Percentiles rank a stretch among this genome's conserved stretches.
Conservation (phyloP, 768 basidiomycete species). For the Kwoniella newhampshirensis region DNA sequence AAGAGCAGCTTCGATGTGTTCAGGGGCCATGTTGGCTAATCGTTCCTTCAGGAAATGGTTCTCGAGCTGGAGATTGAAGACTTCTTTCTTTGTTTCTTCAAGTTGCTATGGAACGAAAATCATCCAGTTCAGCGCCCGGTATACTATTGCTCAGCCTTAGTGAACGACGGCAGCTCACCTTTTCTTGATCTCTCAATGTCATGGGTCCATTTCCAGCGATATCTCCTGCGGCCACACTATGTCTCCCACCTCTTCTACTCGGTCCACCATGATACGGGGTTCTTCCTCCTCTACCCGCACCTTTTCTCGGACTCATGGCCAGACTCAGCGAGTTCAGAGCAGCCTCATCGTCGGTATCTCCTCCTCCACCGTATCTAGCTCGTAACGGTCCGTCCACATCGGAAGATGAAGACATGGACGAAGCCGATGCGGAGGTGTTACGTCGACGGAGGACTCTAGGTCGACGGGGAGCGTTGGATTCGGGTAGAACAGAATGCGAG, state of each 20-base stretch:
- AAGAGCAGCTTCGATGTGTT: conserved; percentile 85
- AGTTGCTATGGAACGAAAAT: conserved; percentile 66
- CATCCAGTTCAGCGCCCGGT: not conserved
- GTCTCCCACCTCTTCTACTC: conserved; percentile 41
- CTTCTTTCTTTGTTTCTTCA: conserved; percentile 92
- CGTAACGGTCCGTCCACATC: conserved; percentile 23
- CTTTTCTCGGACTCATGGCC: conserved; percentile 25
- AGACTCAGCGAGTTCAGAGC: conserved; percentile 23
- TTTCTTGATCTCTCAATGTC: conserved; percentile 93
- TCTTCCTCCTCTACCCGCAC: conserved; percentile 10
- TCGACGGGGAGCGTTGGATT: conserved; percentile 37
- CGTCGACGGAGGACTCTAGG: conserved; percentile 27
- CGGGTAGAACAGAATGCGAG: conserved; percentile 34
- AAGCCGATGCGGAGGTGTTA: conserved; percentile 25
- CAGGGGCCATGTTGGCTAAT: conserved; percentile 81
- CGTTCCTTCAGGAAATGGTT: conserved; percentile 94
- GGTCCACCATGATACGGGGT: conserved; percentile 24
- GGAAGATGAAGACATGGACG: conserved; percentile 14
- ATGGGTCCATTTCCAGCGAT: conserved; percentile 54
- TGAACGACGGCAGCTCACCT: conserved; percentile 59
- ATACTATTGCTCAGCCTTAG: not conserved
- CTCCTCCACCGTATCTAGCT: conserved; percentile 27
- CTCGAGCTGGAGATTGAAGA: conserved; percentile 92
- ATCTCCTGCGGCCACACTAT: conserved; percentile 43
- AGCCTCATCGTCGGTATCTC: conserved; percentile 34